A percentile compares a stretch with the other conserved stretches of the same genome.
Conservation (phyloP, 768 basidiomycete species). For the Sarcodon aspratus region DNA sequence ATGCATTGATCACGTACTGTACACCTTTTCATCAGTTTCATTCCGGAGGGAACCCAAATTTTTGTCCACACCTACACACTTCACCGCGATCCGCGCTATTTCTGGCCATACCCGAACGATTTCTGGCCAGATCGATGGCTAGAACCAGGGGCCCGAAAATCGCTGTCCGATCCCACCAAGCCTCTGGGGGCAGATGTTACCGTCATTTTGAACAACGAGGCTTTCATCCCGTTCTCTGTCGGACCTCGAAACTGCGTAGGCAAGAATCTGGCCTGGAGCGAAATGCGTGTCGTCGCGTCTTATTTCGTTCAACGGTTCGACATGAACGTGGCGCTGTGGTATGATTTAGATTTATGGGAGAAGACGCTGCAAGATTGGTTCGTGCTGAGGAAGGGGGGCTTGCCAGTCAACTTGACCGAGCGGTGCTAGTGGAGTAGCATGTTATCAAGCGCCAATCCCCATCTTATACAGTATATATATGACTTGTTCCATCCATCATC, state of each 20-base stretch:
- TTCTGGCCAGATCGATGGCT: background rate
- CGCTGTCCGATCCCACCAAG: background rate
- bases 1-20: no score
- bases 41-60: background rate
- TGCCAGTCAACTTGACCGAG: slow-evolving; percentile 1
- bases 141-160: background rate
- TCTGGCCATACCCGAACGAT: background rate
- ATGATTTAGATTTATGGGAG: slow-evolving; percentile 3
- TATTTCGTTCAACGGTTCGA: slow-evolving; percentile 5
- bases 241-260: slow-evolving; percentile 6
- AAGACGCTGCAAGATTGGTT: slow-evolving; percentile 2
- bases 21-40: background rate
- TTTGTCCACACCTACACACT: background rate
- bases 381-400: background rate
- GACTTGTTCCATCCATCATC: no score
- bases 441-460: no score
- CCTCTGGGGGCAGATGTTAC: background rate
- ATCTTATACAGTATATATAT: no score
- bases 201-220: slow-evolving; percentile 2
- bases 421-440: background rate
- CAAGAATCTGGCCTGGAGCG: slow-evolving; percentile 5
- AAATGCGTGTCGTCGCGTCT: slow-evolving; percentile 6
- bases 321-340: background rate
- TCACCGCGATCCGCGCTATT: background rate
- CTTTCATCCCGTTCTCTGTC: slow-evolving; percentile 6